Evolutionary conservation across 306 rosid species (phyloP), one percentile per base, ranked within the genome.

Genomic region (Lathyrus oleraceus): DNA sequence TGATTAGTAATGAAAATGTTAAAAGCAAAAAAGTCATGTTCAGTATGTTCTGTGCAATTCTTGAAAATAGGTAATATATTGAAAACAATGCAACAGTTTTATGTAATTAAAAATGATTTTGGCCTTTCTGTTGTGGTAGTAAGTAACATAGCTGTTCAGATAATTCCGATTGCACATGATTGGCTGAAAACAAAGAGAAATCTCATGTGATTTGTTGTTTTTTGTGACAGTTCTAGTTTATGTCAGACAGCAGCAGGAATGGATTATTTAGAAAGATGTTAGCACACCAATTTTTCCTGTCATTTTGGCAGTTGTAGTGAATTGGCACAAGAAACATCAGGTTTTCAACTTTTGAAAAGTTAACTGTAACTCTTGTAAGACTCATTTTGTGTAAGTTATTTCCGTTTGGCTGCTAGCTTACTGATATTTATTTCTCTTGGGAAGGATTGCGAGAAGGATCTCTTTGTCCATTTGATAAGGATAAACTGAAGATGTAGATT

Each of bases 261-360:
- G 63, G 69, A 58, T 49, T 58, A 7, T 32, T 42, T 73, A 54
- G 71, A 42, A 77, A 42, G 77, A 67, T 44, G 72, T 61, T 64
- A 58, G 80, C 49, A 73, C 69, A 65, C 63, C 65, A 38, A 74
- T 65, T 77, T 53, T 77, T 77, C 71, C 25, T 78, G 72, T 72
- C 73, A 21, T 79, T 67, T 75, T 75, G 78, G 51, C 52, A 80
- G 35, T 38, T 74, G 25, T 40, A 65, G 85, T 61, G 72, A 77
- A 70, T 76, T 42, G 72, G 61, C 56, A 28, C 62, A n/a, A 53
- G 66, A 65, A 76, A 35, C 19, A 59, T 39, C 80, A 28, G 64
- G 39, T 64, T 79, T 56, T 69, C 59, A 69, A 69, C 44, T 70
- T 14, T 57, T 64, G 40, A 48, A 36, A 56, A 71, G 45, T 39